Conservation (phyloP, 495 filamentous ascomycete genomes). For the Aspergillus biplanus region DNA sequence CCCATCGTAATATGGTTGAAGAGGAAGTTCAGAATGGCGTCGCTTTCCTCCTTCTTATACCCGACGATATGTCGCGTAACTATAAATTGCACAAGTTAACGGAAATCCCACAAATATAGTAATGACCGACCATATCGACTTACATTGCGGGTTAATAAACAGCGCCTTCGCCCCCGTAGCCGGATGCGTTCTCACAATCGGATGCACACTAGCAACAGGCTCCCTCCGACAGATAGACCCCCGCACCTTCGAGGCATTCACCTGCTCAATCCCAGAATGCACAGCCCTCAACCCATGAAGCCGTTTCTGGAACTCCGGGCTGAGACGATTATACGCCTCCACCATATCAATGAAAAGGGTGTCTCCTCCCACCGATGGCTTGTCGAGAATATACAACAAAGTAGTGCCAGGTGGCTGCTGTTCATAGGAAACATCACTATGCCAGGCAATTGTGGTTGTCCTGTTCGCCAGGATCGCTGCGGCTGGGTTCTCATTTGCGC, state of each 20-base stretch:
- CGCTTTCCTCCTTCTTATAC: slow-evolving; percentile 10
- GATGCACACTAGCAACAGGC: slow-evolving; percentile 22
- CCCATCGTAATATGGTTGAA: slow-evolving; percentile 2
- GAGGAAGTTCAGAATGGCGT: slow-evolving; percentile 3
- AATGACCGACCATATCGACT: no score
- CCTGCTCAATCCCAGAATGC: slow-evolving; percentile 66
- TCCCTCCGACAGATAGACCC: slow-evolving; percentile 62
- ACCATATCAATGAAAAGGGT: slow-evolving; percentile 65
- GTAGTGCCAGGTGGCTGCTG: slow-evolving; percentile 4
- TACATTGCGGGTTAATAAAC: background rate
- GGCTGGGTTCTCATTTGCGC: background rate
- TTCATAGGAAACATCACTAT: background rate
- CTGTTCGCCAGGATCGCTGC: background rate
- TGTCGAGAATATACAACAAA: slow-evolving; percentile 33
- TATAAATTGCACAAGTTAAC: background rate
- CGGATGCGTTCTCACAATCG: slow-evolving; percentile 15
- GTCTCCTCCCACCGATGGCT: slow-evolving; percentile 58
- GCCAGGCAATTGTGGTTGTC: background rate
- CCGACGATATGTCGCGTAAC: slow-evolving; percentile 6
- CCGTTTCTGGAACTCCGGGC: slow-evolving; percentile 59
- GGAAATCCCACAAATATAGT: no score
- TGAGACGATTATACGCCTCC: slow-evolving; percentile 63
- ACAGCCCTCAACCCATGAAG: slow-evolving; percentile 64
- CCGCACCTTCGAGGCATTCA: slow-evolving; percentile 53
- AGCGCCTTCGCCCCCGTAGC: slow-evolving; percentile 5